Evolutionary conservation across 73 alveolate genomes (phyloP).

Genomic region (Blepharisma stoltei): DNA sequence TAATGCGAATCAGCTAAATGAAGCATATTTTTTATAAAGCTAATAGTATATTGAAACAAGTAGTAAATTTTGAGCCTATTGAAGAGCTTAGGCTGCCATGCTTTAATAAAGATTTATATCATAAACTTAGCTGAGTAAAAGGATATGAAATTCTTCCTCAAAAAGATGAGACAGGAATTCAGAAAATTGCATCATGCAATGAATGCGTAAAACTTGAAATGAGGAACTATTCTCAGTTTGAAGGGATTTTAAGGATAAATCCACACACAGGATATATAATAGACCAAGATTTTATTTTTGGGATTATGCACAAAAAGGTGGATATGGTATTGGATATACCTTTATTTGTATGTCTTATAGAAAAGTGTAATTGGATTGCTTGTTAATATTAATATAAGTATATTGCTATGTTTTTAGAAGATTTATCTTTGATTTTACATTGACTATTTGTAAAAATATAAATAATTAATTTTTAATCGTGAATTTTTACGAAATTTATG

Average conservation of each 20-base stretch:
- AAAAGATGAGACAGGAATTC: neutral
- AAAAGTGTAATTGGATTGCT: neutral
- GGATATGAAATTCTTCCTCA: constrained; percentile 25
- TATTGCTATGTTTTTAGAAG: neutral
- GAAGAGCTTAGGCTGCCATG: constrained; percentile 24
- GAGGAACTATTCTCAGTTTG: neutral
- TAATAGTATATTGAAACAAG: neutral
- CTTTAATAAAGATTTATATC: neutral
- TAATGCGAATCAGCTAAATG: neutral
- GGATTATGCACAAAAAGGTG: neutral
- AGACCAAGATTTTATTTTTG: constrained; percentile 9
- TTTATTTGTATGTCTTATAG: neutral
- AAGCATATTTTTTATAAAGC: neutral
- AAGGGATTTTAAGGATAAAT: neutral
- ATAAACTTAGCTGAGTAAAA: neutral
- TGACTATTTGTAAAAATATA: no score
- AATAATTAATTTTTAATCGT: no score
- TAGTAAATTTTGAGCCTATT: neutral
- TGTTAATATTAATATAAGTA: no score
- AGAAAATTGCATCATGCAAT: neutral
- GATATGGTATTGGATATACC: constrained; percentile 24
- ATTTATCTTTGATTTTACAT: no score
- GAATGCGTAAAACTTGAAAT: constrained; percentile 3
- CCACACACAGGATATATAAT: neutral
- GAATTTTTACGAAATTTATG: no score